Evolutionary conservation across 495 filamentous ascomycete species (phyloP), one percentile per base, ranked within the genome.

Genomic region (Xylaria sp.): DNA sequence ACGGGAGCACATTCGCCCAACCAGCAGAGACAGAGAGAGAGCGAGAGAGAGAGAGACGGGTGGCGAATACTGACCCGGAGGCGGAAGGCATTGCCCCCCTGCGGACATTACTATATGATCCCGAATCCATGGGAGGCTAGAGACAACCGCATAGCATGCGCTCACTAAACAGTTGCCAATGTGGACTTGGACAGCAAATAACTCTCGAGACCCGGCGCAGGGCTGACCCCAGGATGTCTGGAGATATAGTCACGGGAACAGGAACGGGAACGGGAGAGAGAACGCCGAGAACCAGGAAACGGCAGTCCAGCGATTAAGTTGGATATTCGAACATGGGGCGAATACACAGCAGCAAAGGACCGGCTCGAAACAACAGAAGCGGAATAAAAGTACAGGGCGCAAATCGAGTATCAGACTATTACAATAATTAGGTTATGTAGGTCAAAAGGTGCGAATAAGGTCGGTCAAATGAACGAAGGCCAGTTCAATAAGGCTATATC

Each of bases 81-180:
- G 75, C 67, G 62, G 72, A 71, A 33, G 75, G 75, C 65, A 71
- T 77, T 33, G 70, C 71, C 50, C 72, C 74, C 72, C 75, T 74
- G 17, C 74, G 61, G 31, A 75, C 71, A 70, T 77, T 74, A 55
- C 74, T 79, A 53, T 79, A 79, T 19, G 77, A 68, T 62, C 77
- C 77, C 52, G 76, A 76, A 66, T 77, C 76, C 77, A 79, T 79
- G 63, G 71, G 24, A 29, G 61, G 58, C 69, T 70, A 70, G 26
- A 31, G 33, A 44, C 58, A 53, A 33, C 57, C 67, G 21, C 44
- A 63, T 53, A 53, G 15, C 68, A 70, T 62, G 31, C 21, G 29
- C 52, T 11, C 3, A 41, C 19, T n/a, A 55, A 48, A 31, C 68
- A 21, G 59, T 35, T 33, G 35, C 35, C 9, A 31, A 14, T 19